Evolutionary conservation across 345 rosid genomes (phyloP).

Genomic region (Syzygium oleosum): DNA sequence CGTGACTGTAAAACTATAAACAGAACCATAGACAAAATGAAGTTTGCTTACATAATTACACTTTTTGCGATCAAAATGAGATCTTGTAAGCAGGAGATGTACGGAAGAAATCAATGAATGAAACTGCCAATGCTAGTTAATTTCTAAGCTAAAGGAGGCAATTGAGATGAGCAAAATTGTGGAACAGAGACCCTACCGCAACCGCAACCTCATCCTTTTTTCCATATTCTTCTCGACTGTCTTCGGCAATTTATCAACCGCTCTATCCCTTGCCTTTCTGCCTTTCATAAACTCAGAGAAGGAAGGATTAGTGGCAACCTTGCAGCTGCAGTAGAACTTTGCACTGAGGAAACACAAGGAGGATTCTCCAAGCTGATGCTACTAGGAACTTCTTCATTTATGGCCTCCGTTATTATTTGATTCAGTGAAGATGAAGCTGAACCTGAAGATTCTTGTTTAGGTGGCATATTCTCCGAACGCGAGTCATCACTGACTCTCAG

Average conservation of each 20-base stretch:
- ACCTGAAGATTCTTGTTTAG: slow-evolving; percentile 10
- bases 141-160: not conserved
- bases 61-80: not conserved
- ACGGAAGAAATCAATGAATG: not conserved
- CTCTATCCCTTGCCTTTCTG: slow-evolving; percentile 13
- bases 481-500: slow-evolving; percentile 12
- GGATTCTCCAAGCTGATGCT: slow-evolving; percentile 5
- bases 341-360: not conserved
- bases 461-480: not conserved
- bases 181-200: slow-evolving; percentile 15
- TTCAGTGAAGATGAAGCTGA: slow-evolving; percentile 1
- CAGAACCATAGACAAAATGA: not conserved
- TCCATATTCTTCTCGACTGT: slow-evolving; percentile 18
- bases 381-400: not conserved
- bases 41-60: not conserved
- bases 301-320: slow-evolving; percentile 50
- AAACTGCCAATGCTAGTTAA: not conserved
- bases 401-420: slow-evolving; percentile 3
- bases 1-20: not conserved
- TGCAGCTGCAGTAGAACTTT: not conserved
- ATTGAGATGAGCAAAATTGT: not conserved
- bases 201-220: slow-evolving; percentile 53
- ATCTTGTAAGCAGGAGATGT: not conserved
- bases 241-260: slow-evolving; percentile 13
- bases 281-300: slow-evolving; percentile 67